phyloP scores from a whole-genome alignment of 805 yeast species.

The Kazachstania bromeliacearum region DNA sequence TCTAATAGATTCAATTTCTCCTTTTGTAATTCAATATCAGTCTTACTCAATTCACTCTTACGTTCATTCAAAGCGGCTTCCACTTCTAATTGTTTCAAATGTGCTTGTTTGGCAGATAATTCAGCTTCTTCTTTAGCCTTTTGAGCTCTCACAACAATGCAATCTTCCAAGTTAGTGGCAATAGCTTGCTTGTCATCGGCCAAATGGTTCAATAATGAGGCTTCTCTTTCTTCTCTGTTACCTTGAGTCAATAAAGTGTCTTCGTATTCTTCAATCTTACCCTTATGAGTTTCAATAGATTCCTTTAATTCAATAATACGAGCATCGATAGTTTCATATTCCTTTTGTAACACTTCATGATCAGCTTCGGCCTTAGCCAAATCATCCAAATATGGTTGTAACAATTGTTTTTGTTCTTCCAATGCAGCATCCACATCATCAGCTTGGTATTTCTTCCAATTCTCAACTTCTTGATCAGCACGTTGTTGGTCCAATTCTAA shows the following conservation, averaged over 20 bases:
- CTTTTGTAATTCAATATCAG: slow-evolving; percentile 31
- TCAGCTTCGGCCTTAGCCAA: slow-evolving; percentile 34
- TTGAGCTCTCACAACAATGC: slow-evolving; percentile 21
- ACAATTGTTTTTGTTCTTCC: slow-evolving; percentile 28
- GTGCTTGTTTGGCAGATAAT: slow-evolving; percentile 27
- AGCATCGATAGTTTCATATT: slow-evolving; percentile 29
- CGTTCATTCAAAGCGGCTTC: slow-evolving; percentile 32
- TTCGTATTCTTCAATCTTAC: slow-evolving; percentile 28
- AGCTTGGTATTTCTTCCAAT: slow-evolving; percentile 24
- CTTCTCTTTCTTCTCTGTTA: slow-evolving; percentile 24
- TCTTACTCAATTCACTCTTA: slow-evolving; percentile 29
- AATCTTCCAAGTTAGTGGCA: slow-evolving; percentile 14
- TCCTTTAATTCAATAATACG: slow-evolving; percentile 36
- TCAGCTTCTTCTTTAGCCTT: slow-evolving; percentile 32
- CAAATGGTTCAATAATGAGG: slow-evolving; percentile 26
- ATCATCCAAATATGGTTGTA: slow-evolving; percentile 36
- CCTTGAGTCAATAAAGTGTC: slow-evolving; percentile 25
- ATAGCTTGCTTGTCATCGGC: slow-evolving; percentile 26
- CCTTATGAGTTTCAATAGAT: slow-evolving; percentile 30
- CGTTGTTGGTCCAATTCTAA: slow-evolving; percentile 10
- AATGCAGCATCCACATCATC: slow-evolving; percentile 24
- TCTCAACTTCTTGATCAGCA: slow-evolving; percentile 16
- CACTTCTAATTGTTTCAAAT: slow-evolving; percentile 31
- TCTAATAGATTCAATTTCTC: slow-evolving; percentile 22
- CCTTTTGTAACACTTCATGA: slow-evolving; percentile 27